phyloP scores from a whole-genome alignment of 2,329 filamentous ascomycete species.

The Penicillium brevicompactum region DNA sequence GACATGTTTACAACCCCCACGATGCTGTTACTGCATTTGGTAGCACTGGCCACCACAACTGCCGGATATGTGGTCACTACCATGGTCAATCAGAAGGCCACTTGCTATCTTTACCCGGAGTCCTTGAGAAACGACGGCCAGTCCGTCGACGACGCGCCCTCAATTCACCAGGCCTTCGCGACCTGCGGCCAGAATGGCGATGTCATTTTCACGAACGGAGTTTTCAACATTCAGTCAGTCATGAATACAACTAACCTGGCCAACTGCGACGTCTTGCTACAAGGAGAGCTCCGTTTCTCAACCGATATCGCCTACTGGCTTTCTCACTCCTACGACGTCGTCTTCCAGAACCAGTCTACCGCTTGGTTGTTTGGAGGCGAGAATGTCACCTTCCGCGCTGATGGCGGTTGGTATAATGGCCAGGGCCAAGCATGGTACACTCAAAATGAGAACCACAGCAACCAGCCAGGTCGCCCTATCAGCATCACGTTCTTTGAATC shows the following conservation, averaged over 20 bases:
- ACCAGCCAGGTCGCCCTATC: conserved; percentile 54
- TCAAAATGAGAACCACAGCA: conserved; percentile 50
- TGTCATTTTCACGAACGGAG: conserved; percentile 25
- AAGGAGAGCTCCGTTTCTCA: conserved; percentile 41
- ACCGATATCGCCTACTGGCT: conserved; percentile 57
- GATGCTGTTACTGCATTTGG: conserved; percentile 5
- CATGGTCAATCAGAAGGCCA: conserved; percentile 11
- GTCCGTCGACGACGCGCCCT: conserved; percentile 24
- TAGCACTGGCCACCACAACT: conserved; percentile 7
- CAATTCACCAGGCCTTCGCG: conserved; percentile 31
- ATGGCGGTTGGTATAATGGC: conserved; percentile 58
- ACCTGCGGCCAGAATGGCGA: conserved; percentile 30
- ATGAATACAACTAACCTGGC: conserved; percentile 22
- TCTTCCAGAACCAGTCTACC: conserved; percentile 59
- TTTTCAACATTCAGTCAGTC: conserved; percentile 21
- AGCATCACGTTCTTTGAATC: conserved; percentile 55
- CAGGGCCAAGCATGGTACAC: conserved; percentile 64
- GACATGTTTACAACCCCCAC: not conserved
- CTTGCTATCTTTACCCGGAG: conserved; percentile 25
- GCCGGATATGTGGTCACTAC: conserved; percentile 18
- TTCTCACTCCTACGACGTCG: conserved; percentile 52
- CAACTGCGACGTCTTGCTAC: conserved; percentile 31
- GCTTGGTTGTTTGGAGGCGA: conserved; percentile 59
- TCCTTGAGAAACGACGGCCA: conserved; percentile 20
- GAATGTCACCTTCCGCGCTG: conserved; percentile 54